These are phyloP conservation scores for Cryptosporidium muris DNA, from an alignment of 169 alveolate genomes.

Conservation along the genomic window DNA sequence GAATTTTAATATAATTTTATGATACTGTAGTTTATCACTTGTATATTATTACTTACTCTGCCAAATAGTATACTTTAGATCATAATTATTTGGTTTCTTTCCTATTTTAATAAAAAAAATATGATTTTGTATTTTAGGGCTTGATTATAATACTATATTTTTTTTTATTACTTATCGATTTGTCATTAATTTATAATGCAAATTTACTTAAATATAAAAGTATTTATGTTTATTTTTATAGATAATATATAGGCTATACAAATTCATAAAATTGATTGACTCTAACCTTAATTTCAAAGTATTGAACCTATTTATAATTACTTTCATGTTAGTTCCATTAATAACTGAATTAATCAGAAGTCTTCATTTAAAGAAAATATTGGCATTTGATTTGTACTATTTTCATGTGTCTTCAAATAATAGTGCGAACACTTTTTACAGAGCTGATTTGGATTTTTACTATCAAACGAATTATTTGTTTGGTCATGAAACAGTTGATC, in stretches of 20 bases:
- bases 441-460: too few relatives aligned
- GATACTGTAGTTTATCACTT: too few relatives aligned
- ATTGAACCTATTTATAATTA: too few relatives aligned
- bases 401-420: neutral
- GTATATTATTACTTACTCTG: too few relatives aligned
- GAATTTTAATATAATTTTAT: too few relatives aligned
- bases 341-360: constrained; percentile 17
- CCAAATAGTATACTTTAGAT: too few relatives aligned
- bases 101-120: too few relatives aligned
- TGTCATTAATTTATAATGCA: too few relatives aligned
- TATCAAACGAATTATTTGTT: too few relatives aligned
- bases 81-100: too few relatives aligned
- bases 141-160: neutral
- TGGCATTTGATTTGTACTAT: neutral
- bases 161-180: neutral
- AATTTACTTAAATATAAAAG: neutral
- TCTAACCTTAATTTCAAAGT: neutral
- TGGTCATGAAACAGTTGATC: too few relatives aligned
- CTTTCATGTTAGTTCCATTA: neutral
- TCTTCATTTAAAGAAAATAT: constrained; percentile 55
- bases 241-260: neutral
- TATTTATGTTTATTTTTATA: neutral
- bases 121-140: neutral
- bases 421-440: too few relatives aligned
- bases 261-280: neutral